These are phyloP conservation scores for Lipomyces sp. DNA, from an alignment of 805 yeast genomes.

Conservation along the genomic window DNA sequence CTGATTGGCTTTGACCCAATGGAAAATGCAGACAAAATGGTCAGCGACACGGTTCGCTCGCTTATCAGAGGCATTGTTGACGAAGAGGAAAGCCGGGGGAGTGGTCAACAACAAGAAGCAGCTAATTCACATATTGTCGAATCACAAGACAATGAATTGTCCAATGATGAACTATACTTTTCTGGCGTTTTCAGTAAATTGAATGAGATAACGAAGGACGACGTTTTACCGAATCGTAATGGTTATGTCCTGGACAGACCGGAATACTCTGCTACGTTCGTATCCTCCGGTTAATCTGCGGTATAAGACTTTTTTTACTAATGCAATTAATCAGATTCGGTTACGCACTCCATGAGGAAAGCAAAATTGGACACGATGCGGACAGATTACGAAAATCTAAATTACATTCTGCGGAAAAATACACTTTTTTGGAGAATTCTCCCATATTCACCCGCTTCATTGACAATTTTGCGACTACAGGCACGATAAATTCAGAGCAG, in stretches of 20 bases:
- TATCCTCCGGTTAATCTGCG: not conserved
- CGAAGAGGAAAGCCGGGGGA: not conserved
- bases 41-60: conserved; percentile 15
- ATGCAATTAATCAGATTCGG: conserved; percentile 17
- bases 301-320: not conserved
- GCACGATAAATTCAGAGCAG: not conserved
- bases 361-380: conserved; percentile 19
- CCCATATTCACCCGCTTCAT: conserved; percentile 25
- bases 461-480: conserved; percentile 18
- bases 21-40: not conserved
- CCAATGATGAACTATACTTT: not conserved
- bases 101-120: not conserved
- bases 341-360: conserved; percentile 21
- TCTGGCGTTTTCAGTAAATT: not conserved
- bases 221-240: not conserved
- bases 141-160: not conserved
- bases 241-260: not conserved
- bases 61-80: conserved; percentile 20
- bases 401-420: conserved; percentile 9
- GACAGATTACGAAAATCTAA: conserved; percentile 7
- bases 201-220: not conserved
- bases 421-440: conserved; percentile 17
- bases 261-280: conserved; percentile 8
- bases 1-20: conserved; percentile 17
- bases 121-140: not conserved